Conservation (phyloP, 768 basidiomycete genomes). For the Auriscalpium microsporum region DNA sequence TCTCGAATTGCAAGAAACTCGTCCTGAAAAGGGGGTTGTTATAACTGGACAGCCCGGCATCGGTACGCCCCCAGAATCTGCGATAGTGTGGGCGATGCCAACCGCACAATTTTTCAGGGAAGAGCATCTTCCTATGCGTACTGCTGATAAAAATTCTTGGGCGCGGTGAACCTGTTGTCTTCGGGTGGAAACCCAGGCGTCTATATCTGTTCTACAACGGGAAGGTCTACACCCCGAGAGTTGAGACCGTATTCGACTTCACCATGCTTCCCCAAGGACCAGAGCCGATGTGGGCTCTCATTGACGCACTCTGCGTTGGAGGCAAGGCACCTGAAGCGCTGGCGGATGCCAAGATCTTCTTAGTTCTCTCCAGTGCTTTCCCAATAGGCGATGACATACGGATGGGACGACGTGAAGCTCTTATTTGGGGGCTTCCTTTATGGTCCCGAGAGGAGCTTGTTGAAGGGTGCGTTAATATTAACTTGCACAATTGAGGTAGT, state of each 20-base stretch:
- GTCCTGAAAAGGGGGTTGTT: too few species aligned
- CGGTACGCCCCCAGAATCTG: too few species aligned
- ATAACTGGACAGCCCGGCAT: too few species aligned
- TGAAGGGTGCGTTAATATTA: neutral
- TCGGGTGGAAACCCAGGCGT: too few species aligned
- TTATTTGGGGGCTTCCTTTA: neutral
- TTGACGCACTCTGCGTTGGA: neutral
- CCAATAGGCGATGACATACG: neutral
- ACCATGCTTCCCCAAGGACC: neutral
- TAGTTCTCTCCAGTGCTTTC: neutral
- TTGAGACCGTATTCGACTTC: neutral
- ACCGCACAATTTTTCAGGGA: too few species aligned
- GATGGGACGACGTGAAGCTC: constrained; percentile 5
- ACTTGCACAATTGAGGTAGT: neutral
- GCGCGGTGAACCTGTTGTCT: too few species aligned
- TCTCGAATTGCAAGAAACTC: too few species aligned
- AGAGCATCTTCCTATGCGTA: too few species aligned
- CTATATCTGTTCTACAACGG: neutral
- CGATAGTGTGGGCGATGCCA: too few species aligned
- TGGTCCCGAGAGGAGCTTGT: neutral
- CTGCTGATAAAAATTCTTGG: too few species aligned
- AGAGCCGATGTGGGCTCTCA: neutral
- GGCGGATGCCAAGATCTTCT: neutral
- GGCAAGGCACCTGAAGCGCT: neutral
- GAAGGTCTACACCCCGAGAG: neutral